These are phyloP conservation scores for Ascodesmis nigricans DNA, from an alignment of 495 filamentous ascomycete genomes.

Conservation along the genomic window DNA sequence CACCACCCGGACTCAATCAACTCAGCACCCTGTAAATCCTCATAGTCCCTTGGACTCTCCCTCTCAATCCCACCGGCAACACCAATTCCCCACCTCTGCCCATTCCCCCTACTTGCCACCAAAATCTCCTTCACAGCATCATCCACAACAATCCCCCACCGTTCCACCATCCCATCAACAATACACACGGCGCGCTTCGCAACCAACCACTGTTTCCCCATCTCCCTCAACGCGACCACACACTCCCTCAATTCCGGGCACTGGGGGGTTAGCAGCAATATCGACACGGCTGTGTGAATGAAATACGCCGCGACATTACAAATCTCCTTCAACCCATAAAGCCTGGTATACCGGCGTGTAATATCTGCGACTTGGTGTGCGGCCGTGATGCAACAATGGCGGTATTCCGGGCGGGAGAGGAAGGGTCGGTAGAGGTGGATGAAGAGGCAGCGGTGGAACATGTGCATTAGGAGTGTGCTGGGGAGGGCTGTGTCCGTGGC, in stretches of 20 bases:
- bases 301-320: constrained; percentile 94
- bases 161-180: constrained; percentile 58
- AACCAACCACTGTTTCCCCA: constrained; percentile 84
- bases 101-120: constrained; percentile 26
- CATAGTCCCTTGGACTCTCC: no score
- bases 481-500: constrained; percentile 76
- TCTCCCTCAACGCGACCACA: constrained; percentile 77
- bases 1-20: no score
- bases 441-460: constrained; percentile 91
- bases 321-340: constrained; percentile 75
- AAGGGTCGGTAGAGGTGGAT: constrained; percentile 96
- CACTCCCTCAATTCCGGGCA: constrained; percentile 76
- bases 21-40: no score
- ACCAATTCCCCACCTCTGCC: constrained; percentile 13
- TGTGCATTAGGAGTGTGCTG: constrained; percentile 83
- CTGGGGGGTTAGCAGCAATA: constrained; percentile 83
- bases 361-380: constrained; percentile 76
- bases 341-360: constrained; percentile 77
- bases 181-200: constrained; percentile 70
- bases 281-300: constrained; percentile 74
- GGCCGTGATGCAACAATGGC: constrained; percentile 74
- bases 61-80: neutral
- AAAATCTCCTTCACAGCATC: constrained; percentile 58
- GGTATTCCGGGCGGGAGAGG: constrained; percentile 68
- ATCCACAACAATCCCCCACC: constrained; percentile 74